Base-by-base conservation (phyloP, 2,329 filamentous ascomycete genomes). In the Helotiales sp. region DNA sequence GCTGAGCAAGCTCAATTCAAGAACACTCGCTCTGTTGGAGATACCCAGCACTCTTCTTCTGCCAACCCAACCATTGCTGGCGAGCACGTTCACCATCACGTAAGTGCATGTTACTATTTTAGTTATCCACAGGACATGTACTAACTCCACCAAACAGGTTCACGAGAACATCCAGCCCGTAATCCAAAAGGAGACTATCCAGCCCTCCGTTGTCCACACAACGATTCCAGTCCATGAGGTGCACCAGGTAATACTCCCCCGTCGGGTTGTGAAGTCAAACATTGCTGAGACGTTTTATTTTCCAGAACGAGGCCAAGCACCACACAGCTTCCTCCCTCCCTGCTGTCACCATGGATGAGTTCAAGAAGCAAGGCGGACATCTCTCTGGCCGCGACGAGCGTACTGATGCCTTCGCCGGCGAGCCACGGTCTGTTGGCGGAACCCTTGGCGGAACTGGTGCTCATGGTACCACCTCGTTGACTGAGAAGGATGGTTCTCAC, bases 181-280 rank as follows among this genome's bases (percentile, higher is more conserved):
- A 0, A 82, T 93, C 40, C 83, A 93, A 60, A 91, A 91, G 76
- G 88, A 92, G 71, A 87, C 85, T 0, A 81, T 92, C 30, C 86
- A 91, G 70, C 89, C 89, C 1, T 83, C 87, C 17, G 85, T 93
- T 3, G 82, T 92, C 1, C 91, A 93, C 81, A 92, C 88, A 26
- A 92, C 89, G 1, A 82, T 91, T 0, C 91, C 90, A 0, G 84
- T 93, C 49, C 90, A 93, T 71, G 91, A 93, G 79, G 85, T 86
- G 1, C 90, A 93, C 75, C 88, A 55, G n/a, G 52, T 24, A 15
- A 22, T 6, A 32, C 3, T 17, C 52, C 6, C 2, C 17, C 0
- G 3, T 15, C 8, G 13, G 6, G 7, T 8, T 34, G 11, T 1
- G 1, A n/a, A 20, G 30, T 20, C 28, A 13, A 22, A 2, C 47